Conservation (phyloP, 2,329 filamentous ascomycete species). For the Penicillium sumatraense region DNA sequence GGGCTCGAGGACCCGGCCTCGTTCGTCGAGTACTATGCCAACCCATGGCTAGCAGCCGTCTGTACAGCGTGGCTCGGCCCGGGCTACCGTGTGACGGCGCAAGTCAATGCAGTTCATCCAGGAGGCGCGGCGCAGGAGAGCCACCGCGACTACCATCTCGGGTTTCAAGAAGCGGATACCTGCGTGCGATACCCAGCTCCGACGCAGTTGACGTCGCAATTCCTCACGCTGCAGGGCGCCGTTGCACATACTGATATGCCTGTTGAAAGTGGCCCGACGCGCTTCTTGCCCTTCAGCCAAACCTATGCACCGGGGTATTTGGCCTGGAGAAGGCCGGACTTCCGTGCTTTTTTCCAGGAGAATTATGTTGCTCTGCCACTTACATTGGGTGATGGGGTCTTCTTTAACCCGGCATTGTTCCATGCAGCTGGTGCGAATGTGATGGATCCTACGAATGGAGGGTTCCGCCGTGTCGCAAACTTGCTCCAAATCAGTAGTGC, state of each 20-base stretch:
- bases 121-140: slow-evolving; percentile 61
- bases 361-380: slow-evolving; percentile 60
- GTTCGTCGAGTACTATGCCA: slow-evolving; percentile 64
- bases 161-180: slow-evolving; percentile 59
- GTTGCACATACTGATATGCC: slow-evolving; percentile 68
- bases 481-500: slow-evolving; percentile 65
- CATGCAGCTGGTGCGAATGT: slow-evolving; percentile 66
- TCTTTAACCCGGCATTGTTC: slow-evolving; percentile 67
- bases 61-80: slow-evolving; percentile 64
- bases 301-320: slow-evolving; percentile 61
- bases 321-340: slow-evolving; percentile 59
- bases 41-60: slow-evolving; percentile 61
- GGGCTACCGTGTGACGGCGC: slow-evolving; percentile 63
- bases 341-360: slow-evolving; percentile 59
- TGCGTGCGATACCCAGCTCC: slow-evolving; percentile 56
- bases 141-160: slow-evolving; percentile 68
- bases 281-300: slow-evolving; percentile 66
- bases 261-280: slow-evolving; percentile 61
- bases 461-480: slow-evolving; percentile 62
- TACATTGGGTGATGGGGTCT: slow-evolving; percentile 62
- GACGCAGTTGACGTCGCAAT: slow-evolving; percentile 60
- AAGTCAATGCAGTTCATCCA: slow-evolving; percentile 67
- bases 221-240: slow-evolving; percentile 66
- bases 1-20: slow-evolving; percentile 55
- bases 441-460: slow-evolving; percentile 29